Base-by-base conservation (phyloP, 2,329 filamentous ascomycete species). In the Fusarium transvaalense region DNA sequence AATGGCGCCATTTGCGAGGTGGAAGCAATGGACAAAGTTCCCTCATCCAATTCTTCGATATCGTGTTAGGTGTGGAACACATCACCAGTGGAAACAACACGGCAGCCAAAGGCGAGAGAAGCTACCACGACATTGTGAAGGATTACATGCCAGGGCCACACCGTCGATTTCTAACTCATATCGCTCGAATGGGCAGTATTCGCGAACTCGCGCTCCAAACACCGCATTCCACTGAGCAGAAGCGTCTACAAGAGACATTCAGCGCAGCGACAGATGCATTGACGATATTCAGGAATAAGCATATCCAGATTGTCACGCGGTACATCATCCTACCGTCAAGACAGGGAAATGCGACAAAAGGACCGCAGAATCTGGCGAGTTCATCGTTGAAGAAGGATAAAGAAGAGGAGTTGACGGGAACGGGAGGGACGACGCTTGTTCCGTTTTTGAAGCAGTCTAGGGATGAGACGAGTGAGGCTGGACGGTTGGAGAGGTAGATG, bases 1-100 rank as follows among this genome's bases (percentile, higher is more conserved):
- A 86, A 35, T 97, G 93, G 85, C 85, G 89, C 19, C 90, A 95
- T 71, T 91, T 92, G 60, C 88, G 92, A n/a, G 95, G 95, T 19
- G 95, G 95, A 6, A 97, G 92, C 77, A 97, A 97, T 74, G 95
- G 94, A 0, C 95, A 98, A 78, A 95, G 92, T 78, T 97, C 93
- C 1, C 83, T 97, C 41, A 94, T 98, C 61, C 94, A 97, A 74
- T 96, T 97, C 81, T 93, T 97, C 78, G 95, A 98, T 76, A 86
- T 97, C 15, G 88, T 94, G 0, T 85, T 98, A 0, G 93, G 93
- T 3, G 86, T 98, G 15, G 90, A 97, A 74, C 95, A 98, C 80
- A 75, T 74, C 3, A 78, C 81, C 4, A 79, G 79, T 47, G 82
- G 81, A 1, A 78, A 78, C 61, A 68, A 70, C 21, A 69, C 66